Base-by-base conservation (phyloP, 1,139 yeast genomes). In the Candida sp. region DNA sequence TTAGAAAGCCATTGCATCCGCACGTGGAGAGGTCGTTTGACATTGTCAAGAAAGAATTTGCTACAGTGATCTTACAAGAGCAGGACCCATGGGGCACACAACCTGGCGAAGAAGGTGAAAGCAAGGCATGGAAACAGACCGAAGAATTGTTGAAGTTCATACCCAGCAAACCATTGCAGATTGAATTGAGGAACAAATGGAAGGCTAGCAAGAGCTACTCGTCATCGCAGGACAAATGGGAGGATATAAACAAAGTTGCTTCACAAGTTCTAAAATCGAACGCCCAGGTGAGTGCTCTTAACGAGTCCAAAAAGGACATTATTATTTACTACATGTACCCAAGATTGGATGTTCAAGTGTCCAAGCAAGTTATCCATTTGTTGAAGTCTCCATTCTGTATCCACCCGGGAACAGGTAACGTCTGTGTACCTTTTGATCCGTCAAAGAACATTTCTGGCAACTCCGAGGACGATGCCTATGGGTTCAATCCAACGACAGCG, bases 351-450 rank as follows among this genome's bases (percentile, higher is more conserved):
- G 85, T 89, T 49, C 96, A 93, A 67, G 99, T 94, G 41, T 89
- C 99, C 7, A 82, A 88, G 59, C 96, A 90, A 67, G 77, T 93
- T 60, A 90, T 86, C 69, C 99, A 94, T 74, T 86, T 94, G 72
- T 81, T 94, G 62, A 94, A 94, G 66, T 89, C 98, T 1, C 99
- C 99, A n/a, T 94, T 96, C 68, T 94, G 98, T 75, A 86, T 94
- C 46, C 99, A 94, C 66, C 99, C 99, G 1, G 86, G 92, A 5
- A 96, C 99, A 0, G 98, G 98, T n/a, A 89, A 92, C 60, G 90
- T 94, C 4, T 94, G 99, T 83, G 98, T 96, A 5, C 98, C 99
- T 0, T 92, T 94, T 61, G 90, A 87, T 62, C 84, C 90, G 1
- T 25, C 63, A 57, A 35, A 66, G 63, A 59, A 81, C 55, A 59